A percentile compares a stretch with the other conserved stretches of the same genome.
phyloP scores from a whole-genome alignment of 805 yeast genomes.

The Cyberlindnera euphorbiiphila region DNA sequence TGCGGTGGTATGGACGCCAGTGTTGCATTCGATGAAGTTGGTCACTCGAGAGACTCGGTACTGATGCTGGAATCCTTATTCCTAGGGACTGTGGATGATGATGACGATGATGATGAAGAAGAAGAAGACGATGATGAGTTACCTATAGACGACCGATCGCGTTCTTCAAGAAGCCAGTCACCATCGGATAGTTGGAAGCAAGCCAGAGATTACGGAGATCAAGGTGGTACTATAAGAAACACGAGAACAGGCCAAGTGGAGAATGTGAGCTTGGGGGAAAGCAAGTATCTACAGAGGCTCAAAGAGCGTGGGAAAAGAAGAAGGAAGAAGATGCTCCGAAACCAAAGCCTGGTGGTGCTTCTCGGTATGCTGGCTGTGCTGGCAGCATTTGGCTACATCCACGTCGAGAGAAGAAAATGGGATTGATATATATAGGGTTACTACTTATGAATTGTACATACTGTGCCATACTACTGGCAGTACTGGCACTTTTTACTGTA shows the following conservation, averaged over 20 bases:
- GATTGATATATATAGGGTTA: no score
- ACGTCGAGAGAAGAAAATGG: conserved; percentile 18
- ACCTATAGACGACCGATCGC: background rate
- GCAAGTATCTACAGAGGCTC: conserved; percentile 17
- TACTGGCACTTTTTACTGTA: no score
- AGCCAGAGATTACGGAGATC: conserved; percentile 2
- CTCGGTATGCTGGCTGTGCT: conserved; percentile 17
- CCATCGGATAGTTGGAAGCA: background rate
- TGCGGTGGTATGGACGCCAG: conserved; percentile 80
- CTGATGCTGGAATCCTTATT: conserved; percentile 63
- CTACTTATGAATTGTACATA: no score
- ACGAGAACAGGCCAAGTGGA: conserved; percentile 10
- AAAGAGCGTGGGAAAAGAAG: conserved; percentile 5
- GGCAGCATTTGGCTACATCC: conserved; percentile 19
- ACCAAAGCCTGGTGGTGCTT: conserved; percentile 8
- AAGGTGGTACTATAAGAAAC: conserved; percentile 9
- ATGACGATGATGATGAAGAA: no score
- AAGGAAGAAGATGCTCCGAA: conserved; percentile 10
- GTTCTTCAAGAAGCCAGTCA: background rate
- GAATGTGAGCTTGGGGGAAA: conserved; percentile 26
- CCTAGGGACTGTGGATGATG: conserved; percentile 68
- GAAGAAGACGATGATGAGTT: conserved; percentile 3
- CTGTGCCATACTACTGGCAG: no score
- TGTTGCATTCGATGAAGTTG: conserved; percentile 85
- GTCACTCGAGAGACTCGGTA: conserved; percentile 94